Evolutionary conservation across 2,329 filamentous ascomycete species (phyloP).

Genomic region (Epicoccum sorghinum): DNA sequence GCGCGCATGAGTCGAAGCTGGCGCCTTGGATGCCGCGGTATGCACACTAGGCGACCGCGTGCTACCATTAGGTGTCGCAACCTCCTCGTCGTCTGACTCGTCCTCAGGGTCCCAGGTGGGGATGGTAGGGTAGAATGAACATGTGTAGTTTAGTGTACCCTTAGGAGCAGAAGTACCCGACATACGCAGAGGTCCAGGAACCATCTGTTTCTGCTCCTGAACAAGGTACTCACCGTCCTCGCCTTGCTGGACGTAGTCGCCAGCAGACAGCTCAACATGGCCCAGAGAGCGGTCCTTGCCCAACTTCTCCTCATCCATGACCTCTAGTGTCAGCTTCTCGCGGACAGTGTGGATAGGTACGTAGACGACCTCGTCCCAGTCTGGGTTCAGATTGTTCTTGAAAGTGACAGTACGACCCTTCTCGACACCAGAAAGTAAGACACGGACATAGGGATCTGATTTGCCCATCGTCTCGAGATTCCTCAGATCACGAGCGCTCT

Average conservation of each 20-base stretch:
- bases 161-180: slow-evolving; percentile 76
- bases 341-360: slow-evolving; percentile 84
- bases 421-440: slow-evolving; percentile 86
- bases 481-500: slow-evolving; percentile 78
- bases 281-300: slow-evolving; percentile 90
- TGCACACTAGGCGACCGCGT: slow-evolving; percentile 31
- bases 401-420: slow-evolving; percentile 94
- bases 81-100: slow-evolving; percentile 62
- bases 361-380: slow-evolving; percentile 96
- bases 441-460: slow-evolving; percentile 91
- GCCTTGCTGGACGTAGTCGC: slow-evolving; percentile 79
- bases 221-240: slow-evolving; percentile 81
- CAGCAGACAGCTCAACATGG: slow-evolving; percentile 74
- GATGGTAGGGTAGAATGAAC: slow-evolving; percentile 87
- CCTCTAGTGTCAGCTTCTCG: slow-evolving; percentile 85
- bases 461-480: slow-evolving; percentile 97
- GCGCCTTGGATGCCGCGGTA: slow-evolving; percentile 26
- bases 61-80: slow-evolving; percentile 37
- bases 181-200: slow-evolving; percentile 72
- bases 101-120: slow-evolving; percentile 90
- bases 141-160: slow-evolving; percentile 80
- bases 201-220: slow-evolving; percentile 74
- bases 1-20: slow-evolving; percentile 19
- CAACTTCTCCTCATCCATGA: slow-evolving; percentile 95
- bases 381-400: slow-evolving; percentile 92